These are phyloP conservation scores for Neurospora sublineolata DNA, from an alignment of 495 filamentous ascomycete species.

Conservation along the genomic window DNA sequence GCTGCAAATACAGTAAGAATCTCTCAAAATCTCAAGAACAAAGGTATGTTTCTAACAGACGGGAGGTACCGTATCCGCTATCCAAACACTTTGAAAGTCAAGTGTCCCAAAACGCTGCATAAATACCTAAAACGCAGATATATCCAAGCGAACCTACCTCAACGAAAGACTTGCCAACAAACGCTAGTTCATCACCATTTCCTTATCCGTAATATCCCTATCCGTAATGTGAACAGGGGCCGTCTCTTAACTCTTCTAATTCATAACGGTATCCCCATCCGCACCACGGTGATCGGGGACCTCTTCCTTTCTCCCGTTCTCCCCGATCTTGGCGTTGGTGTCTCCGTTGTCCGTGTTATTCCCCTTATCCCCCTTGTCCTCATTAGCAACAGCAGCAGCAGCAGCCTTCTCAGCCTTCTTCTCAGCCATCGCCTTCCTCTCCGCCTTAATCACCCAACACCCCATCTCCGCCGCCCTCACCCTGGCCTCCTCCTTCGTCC, in stretches of 20 bases:
- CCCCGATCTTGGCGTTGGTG: background rate
- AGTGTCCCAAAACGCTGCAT: background rate
- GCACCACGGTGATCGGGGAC: background rate
- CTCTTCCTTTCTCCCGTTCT: background rate
- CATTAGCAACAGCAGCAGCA: background rate
- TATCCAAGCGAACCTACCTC: background rate
- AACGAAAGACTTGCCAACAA: background rate
- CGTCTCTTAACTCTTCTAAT: background rate
- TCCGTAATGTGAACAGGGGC: background rate
- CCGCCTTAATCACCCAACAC: constrained; percentile 15
- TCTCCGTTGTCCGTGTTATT: background rate
- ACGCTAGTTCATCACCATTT: background rate
- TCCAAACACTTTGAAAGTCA: background rate
- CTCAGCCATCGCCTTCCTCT: background rate
- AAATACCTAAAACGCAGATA: background rate
- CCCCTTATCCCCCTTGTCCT: background rate
- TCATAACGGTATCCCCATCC: background rate
- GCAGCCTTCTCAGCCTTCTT: background rate
- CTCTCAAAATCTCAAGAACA: background rate
- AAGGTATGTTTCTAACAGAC: background rate
- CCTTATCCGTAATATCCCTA: background rate
- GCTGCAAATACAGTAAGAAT: background rate
- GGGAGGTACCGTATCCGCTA: background rate
- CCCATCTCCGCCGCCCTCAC: constrained; percentile 45
- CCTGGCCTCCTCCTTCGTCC: constrained; percentile 43